Conservation (phyloP, 2,329 filamentous ascomycete genomes). For the Xylaria sp. region DNA sequence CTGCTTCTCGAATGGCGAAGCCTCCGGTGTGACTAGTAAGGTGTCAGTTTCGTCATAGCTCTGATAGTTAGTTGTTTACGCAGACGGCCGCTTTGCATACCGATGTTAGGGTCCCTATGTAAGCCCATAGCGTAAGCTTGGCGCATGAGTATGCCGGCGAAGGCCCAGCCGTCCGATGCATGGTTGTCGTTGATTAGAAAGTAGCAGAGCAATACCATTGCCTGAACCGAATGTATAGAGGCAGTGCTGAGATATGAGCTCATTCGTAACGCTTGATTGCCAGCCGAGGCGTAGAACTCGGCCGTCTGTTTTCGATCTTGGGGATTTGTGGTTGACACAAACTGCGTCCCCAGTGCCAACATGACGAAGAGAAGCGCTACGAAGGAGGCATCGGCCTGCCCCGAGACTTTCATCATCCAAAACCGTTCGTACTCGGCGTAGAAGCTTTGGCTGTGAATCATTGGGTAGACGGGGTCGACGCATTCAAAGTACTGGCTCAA, state of each 20-base stretch:
- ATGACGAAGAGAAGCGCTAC: constrained; percentile 80
- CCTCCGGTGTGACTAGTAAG: constrained; percentile 67
- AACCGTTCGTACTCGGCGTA: constrained; percentile 83
- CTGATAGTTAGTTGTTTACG: no score
- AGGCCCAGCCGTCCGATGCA: constrained; percentile 83
- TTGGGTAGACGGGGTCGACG: constrained; percentile 83
- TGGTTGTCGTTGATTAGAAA: constrained; percentile 90
- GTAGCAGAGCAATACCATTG: constrained; percentile 85
- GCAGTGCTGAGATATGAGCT: constrained; percentile 81
- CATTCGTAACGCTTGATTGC: constrained; percentile 79
- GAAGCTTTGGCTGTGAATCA: constrained; percentile 79
- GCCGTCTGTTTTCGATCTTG: constrained; percentile 77
- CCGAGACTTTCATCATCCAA: constrained; percentile 69
- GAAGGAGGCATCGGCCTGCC: constrained; percentile 75
- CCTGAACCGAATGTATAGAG: constrained; percentile 77
- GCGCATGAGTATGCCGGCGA: constrained; percentile 78
- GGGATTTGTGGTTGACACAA: constrained; percentile 69
- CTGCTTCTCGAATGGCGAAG: constrained; percentile 77
- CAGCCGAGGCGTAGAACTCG: constrained; percentile 83
- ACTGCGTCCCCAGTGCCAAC: constrained; percentile 81
- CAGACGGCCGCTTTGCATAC: constrained; percentile 48
- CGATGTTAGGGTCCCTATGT: constrained; percentile 81
- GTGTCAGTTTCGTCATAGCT: constrained; percentile 5
- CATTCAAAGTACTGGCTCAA: constrained; percentile 72
- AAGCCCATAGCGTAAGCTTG: constrained; percentile 85